These are phyloP conservation scores for Mrakia gelida DNA, from an alignment of 768 basidiomycete species.

Conservation along the genomic window DNA sequence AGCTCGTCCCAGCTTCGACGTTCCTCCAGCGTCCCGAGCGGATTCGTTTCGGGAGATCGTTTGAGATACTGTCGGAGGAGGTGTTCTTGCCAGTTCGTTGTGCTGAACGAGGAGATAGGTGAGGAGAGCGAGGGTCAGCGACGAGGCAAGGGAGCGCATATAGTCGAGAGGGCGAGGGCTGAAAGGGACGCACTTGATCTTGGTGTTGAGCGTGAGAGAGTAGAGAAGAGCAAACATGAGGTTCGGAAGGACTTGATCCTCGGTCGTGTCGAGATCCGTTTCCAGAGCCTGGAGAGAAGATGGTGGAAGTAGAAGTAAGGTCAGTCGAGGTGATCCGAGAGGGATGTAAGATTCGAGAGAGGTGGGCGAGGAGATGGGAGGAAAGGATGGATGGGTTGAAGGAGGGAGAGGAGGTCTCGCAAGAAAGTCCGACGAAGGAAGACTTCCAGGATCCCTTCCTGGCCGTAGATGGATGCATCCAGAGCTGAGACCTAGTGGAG, in stretches of 20 bases:
- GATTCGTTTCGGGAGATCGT: constrained; percentile 65
- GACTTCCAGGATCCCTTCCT: neutral
- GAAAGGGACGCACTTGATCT: constrained; percentile 58
- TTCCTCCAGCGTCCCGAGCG: constrained; percentile 61
- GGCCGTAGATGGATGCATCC: neutral
- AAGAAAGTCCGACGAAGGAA: neutral
- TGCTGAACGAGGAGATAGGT: constrained; percentile 45
- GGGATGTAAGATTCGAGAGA: neutral
- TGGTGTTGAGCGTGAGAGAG: constrained; percentile 72
- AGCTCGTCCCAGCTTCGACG: constrained; percentile 59
- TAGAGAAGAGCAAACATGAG: constrained; percentile 72
- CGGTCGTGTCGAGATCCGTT: constrained; percentile 55
- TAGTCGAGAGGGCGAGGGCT: constrained; percentile 13
- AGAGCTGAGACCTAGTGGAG: neutral
- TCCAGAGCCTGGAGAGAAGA: constrained; percentile 61
- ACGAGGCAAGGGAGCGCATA: constrained; percentile 15
- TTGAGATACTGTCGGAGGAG: constrained; percentile 72
- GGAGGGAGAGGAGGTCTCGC: neutral
- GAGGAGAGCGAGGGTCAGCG: neutral
- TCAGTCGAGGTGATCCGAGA: neutral
- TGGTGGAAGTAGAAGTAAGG: neutral
- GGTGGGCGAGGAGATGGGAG: neutral
- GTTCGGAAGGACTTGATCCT: constrained; percentile 48
- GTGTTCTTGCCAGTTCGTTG: constrained; percentile 72
- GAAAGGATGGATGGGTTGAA: neutral